Conservation (phyloP, 352 stramenopile genomes). For the Globisporangium viniferum region DNA sequence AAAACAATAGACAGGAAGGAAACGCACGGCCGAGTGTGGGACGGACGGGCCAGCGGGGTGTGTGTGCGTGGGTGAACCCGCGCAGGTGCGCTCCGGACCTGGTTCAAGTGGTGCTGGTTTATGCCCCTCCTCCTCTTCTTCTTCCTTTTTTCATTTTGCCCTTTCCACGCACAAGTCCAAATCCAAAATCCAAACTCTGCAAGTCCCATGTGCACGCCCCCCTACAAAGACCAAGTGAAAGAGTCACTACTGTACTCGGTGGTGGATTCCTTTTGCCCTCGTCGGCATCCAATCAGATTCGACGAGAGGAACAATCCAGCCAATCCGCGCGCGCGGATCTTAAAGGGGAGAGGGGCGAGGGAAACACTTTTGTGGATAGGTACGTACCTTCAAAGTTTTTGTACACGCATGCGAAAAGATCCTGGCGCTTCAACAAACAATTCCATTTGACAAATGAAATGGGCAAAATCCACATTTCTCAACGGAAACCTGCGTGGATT, state of each 20-base stretch:
- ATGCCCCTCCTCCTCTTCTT: neutral
- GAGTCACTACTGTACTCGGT: no score
- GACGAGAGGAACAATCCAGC: neutral
- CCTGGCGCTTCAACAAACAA: neutral
- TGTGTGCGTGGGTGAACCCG: constrained; percentile 1
- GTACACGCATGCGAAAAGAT: constrained; percentile 11
- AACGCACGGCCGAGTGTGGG: neutral
- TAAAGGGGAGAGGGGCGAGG: constrained; percentile 4
- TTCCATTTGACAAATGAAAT: neutral
- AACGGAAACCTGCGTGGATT: neutral
- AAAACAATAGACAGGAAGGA: constrained; percentile 9
- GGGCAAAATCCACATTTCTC: constrained; percentile 6
- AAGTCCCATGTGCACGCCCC: no score
- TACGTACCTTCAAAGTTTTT: constrained; percentile 7
- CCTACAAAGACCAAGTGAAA: no score
- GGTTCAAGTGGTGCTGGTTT: constrained; percentile 6
- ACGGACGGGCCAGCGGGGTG: neutral
- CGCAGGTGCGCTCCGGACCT: constrained; percentile 1
- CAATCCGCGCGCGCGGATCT: neutral
- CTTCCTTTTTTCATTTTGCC: neutral
- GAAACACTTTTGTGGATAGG: constrained; percentile 16
- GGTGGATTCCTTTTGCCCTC: neutral
- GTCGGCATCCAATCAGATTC: neutral
- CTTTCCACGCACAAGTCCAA: neutral
- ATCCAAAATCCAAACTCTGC: neutral